Percentiles rank a stretch among this genome's conserved stretches.
phyloP scores from a whole-genome alignment of 2,329 filamentous ascomycete genomes.

The Colletotrichum siamense region DNA sequence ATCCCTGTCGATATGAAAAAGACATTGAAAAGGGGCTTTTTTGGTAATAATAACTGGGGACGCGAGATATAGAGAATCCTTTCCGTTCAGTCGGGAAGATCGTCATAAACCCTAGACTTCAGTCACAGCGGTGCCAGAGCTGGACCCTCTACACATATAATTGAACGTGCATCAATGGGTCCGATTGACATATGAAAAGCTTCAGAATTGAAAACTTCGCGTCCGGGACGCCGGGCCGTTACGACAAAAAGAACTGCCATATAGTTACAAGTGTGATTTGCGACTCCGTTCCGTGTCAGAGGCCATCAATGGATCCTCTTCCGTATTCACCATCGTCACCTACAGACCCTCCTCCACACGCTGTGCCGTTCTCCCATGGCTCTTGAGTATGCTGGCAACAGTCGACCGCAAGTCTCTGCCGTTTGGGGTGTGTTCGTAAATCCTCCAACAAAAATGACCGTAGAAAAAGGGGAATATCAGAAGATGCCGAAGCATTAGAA shows the following conservation, averaged over 20 bases:
- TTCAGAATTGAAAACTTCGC: constrained; percentile 20
- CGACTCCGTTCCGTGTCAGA: constrained; percentile 14
- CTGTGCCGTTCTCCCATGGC: not conserved
- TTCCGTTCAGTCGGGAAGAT: not conserved
- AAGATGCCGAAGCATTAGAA: constrained; percentile 64
- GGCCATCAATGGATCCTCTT: not conserved
- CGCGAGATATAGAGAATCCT: not conserved
- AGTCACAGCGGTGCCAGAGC: not conserved
- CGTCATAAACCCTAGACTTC: not conserved
- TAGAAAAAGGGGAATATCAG: constrained; percentile 1
- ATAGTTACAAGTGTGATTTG: constrained; percentile 20
- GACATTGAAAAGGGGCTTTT: not conserved
- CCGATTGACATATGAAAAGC: constrained; percentile 20
- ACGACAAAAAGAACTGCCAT: constrained; percentile 13
- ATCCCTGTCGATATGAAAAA: not conserved
- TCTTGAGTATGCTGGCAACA: not conserved
- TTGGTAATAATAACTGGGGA: not conserved
- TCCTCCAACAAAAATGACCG: constrained; percentile 8
- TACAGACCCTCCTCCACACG: not conserved
- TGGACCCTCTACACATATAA: not conserved
- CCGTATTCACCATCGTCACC: not conserved
- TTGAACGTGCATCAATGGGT: not conserved
- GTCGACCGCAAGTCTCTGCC: not conserved
- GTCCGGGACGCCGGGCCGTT: constrained; percentile 18
- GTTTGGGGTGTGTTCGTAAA: not conserved